phyloP scores from a whole-genome alignment of 2,329 filamentous ascomycete genomes.

The Cytospora leucostoma region DNA sequence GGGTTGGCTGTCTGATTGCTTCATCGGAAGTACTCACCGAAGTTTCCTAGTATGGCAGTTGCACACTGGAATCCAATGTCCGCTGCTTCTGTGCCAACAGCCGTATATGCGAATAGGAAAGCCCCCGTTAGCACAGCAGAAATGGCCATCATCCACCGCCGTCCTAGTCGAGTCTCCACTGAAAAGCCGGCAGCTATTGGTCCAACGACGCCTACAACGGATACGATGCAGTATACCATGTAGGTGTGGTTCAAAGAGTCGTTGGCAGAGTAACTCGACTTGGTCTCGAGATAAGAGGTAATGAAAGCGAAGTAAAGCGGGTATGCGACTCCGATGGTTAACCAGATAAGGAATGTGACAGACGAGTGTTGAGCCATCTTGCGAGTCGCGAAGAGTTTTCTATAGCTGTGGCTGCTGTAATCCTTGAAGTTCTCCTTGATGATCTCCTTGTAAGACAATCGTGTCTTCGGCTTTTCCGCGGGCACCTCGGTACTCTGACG shows the following conservation, averaged over 20 bases:
- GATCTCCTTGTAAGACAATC: conserved; percentile 26
- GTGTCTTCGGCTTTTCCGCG: conserved; percentile 2
- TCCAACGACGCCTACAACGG: conserved; percentile 42
- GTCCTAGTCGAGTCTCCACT: conserved; percentile 45
- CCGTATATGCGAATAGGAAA: conserved; percentile 49
- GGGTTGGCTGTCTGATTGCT: not conserved
- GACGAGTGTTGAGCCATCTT: conserved; percentile 39
- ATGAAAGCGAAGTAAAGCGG: conserved; percentile 50
- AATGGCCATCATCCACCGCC: conserved; percentile 47
- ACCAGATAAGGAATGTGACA: conserved; percentile 45
- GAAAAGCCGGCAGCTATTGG: conserved; percentile 44
- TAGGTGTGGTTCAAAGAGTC: conserved; percentile 37
- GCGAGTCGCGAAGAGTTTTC: conserved; percentile 36
- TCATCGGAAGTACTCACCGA: conserved; percentile 33
- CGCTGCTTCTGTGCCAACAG: conserved; percentile 41
- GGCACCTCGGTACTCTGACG: not conserved
- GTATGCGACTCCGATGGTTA: conserved; percentile 49
- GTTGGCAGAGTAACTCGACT: conserved; percentile 36
- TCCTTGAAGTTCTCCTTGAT: conserved; percentile 35
- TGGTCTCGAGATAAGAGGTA: conserved; percentile 46
- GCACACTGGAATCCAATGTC: conserved; percentile 44
- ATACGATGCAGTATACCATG: conserved; percentile 42
- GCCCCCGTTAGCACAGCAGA: conserved; percentile 47
- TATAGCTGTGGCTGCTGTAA: conserved; percentile 36
- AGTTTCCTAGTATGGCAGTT: conserved; percentile 49